Percentiles rank a stretch among this genome's conserved stretches.
Evolutionary conservation across 129 eudicot genomes (phyloP).

Genomic region (sunflower (Helianthus annuus)): DNA sequence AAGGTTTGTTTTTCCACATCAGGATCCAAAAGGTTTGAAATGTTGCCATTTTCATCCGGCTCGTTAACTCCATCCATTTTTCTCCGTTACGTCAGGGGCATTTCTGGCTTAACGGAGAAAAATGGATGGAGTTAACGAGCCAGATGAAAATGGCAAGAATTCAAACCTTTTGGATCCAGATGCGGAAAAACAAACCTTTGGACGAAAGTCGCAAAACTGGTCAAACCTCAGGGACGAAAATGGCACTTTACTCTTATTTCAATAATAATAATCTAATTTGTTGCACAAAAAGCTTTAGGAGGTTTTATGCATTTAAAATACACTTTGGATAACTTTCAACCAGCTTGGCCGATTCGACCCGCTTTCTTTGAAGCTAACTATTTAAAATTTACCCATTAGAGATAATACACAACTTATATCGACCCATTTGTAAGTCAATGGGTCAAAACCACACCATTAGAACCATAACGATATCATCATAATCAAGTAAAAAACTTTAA

Average conservation of each 20-base stretch:
- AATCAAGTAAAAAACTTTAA: conserved; percentile 15
- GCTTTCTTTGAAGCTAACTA: not conserved
- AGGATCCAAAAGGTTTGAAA: no score
- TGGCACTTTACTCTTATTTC: not conserved
- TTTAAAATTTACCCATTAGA: not conserved
- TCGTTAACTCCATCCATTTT: no score
- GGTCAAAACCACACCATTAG: conserved; percentile 5
- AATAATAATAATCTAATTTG: not conserved
- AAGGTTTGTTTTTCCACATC: no score
- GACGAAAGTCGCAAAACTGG: no score
- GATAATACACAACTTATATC: conserved; percentile 4
- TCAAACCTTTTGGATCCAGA: no score
- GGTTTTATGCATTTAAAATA: not conserved
- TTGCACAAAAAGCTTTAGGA: not conserved
- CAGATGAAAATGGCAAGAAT: no score
- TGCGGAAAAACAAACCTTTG: no score
- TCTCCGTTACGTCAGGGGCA: no score
- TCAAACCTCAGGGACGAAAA: no score
- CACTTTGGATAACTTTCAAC: not conserved
- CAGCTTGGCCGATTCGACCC: not conserved
- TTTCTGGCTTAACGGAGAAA: no score
- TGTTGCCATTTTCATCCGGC: no score
- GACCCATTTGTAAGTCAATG: conserved; percentile 7
- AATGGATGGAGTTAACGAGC: no score
- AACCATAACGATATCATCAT: conserved; percentile 17